phyloP scores from a whole-genome alignment of 805 yeast genomes.

The Brettanomyces custersianus region DNA sequence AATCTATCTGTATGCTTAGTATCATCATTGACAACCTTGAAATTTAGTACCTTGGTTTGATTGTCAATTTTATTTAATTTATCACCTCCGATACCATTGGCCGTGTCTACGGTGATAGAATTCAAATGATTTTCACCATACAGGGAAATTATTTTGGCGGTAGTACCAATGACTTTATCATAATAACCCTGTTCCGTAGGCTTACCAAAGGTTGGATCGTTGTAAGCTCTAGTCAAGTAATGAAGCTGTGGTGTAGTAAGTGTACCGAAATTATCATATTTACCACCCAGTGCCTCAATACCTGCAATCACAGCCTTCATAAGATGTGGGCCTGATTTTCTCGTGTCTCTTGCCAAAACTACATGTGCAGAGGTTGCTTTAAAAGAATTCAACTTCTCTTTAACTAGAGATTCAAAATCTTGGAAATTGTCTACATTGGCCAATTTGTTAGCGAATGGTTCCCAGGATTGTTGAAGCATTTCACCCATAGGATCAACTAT shows the following conservation, averaged over 20 bases:
- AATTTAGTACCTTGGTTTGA: constrained; percentile 24
- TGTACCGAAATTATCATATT: constrained; percentile 49
- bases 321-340: constrained; percentile 72
- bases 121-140: constrained; percentile 9
- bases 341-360: constrained; percentile 77
- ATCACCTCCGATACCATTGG: constrained; percentile 96
- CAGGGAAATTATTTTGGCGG: constrained; percentile 32
- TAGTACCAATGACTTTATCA: constrained; percentile 47
- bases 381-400: constrained; percentile 5
- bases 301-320: constrained; percentile 54
- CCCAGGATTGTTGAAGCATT: constrained; percentile 84
- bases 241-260: constrained; percentile 94
- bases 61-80: constrained; percentile 40
- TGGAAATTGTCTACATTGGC: constrained; percentile 58
- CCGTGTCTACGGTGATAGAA: constrained; percentile 70
- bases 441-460: constrained; percentile 62
- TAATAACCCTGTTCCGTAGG: constrained; percentile 65
- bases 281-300: constrained; percentile 38
- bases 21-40: constrained; percentile 42
- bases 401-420: constrained; percentile 32
- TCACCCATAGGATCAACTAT: constrained; percentile 91
- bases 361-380: constrained; percentile 24
- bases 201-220: constrained; percentile 55
- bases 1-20: constrained; percentile 46
- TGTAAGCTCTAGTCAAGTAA: constrained; percentile 66